These are phyloP conservation scores for Coemansia sp. DNA, from an alignment of 192 early-diverging fungal genomes.

Conservation along the genomic window DNA sequence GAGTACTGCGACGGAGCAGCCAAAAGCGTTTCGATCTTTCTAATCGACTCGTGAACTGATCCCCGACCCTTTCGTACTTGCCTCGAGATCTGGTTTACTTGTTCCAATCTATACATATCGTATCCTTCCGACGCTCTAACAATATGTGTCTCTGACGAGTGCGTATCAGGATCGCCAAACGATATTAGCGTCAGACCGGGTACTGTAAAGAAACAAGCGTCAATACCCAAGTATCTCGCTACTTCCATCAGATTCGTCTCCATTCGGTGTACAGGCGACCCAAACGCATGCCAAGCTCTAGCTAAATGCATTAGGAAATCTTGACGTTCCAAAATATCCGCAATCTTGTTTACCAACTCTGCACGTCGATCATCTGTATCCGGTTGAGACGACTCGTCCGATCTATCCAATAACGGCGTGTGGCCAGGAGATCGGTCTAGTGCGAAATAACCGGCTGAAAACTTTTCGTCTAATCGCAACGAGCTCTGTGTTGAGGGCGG, in stretches of 20 bases:
- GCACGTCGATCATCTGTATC: not conserved
- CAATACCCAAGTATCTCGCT: constrained; percentile 56
- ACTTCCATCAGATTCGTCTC: constrained; percentile 60
- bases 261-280: constrained; percentile 62
- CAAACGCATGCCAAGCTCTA: constrained; percentile 62
- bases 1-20: constrained; percentile 46
- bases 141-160: constrained; percentile 71
- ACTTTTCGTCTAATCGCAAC: constrained; percentile 14
- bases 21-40: constrained; percentile 56
- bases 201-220: constrained; percentile 62
- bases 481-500: constrained; percentile 34
- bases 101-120: constrained; percentile 62
- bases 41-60: constrained; percentile 60
- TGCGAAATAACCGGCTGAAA: constrained; percentile 23
- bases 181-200: constrained; percentile 66
- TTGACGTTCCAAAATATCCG: constrained; percentile 63
- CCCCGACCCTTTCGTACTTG: constrained; percentile 57
- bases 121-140: constrained; percentile 56
- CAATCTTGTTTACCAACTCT: constrained; percentile 49
- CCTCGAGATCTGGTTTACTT: constrained; percentile 61
- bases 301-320: constrained; percentile 61
- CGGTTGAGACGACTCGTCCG: constrained; percentile 5
- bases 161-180: constrained; percentile 65
- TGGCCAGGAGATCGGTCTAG: not conserved
- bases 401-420: not conserved